Evolutionary conservation across 768 basidiomycete genomes (phyloP), one percentile per base, ranked within the genome.

Genomic region (Lactarius pseudohatsudake): DNA sequence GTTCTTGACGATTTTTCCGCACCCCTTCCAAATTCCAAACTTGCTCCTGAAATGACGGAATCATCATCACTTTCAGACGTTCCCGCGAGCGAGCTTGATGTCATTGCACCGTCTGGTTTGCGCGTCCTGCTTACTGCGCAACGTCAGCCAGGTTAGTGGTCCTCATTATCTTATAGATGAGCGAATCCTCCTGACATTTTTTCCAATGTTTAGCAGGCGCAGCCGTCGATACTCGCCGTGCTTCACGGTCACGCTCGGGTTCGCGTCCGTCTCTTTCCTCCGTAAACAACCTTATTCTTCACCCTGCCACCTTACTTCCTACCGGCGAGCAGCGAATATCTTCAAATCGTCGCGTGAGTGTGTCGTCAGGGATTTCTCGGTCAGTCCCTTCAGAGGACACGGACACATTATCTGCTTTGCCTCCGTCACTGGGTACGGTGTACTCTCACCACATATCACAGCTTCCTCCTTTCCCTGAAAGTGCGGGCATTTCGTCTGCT

Each of bases 381-480:
- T 9, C 10, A 28, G 18, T n/a, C 6, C 7, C 28, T 11, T 28
- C 36, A 38, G 64, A 57, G n/a, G 67, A 58, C 18, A 4, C 50
- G 3, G 61, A 65, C 47, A 32, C 16, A 6, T 11, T 63, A 18
- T 63, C 68, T 30, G 61, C n/a, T 22, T 40, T 65, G 15, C 64
- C 61, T 5, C 60, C 61, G 5, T 55, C 63, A 3, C 55, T 69
- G 28, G 62, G 34, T 30, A 50, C 47, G 18, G 15, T 62, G 4
- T 28, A 26, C 38, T 47, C 54, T 10, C 60, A 61, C 16, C 32
- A 61, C 32, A 30, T 61, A 28, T 69, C 64, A 18, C 61, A 38
- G 20, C 61, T 61, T 30, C 69, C 69, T 41, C 45, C 50, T 9
- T 66, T 64, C 56, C 70, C 64, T 13, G 67, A 65, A 57, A 65